phyloP scores from a whole-genome alignment of 495 filamentous ascomycete species.

The Aspergillus bertholletiae region DNA sequence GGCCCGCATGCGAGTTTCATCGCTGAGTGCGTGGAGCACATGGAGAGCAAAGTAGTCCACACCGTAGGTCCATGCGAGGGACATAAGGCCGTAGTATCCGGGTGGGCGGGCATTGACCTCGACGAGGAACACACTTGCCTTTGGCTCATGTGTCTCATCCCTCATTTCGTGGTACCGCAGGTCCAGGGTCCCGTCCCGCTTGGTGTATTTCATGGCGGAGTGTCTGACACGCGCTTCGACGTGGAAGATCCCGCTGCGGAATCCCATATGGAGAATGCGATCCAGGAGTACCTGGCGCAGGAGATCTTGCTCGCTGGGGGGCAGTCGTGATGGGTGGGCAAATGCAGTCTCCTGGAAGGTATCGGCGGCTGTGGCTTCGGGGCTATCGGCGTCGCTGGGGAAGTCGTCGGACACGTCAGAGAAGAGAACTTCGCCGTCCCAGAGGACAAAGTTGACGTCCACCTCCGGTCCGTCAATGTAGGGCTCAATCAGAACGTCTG shows the following conservation, averaged over 20 bases:
- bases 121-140: background rate
- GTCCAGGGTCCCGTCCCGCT: background rate
- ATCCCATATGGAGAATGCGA: background rate
- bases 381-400: background rate
- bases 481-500: background rate
- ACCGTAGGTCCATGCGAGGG: background rate
- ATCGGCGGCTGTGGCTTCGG: background rate
- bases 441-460: background rate
- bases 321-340: background rate
- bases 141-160: background rate
- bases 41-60: background rate
- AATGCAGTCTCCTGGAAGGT: background rate
- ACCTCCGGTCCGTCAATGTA: background rate
- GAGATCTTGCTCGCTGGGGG: background rate
- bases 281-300: background rate
- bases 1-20: background rate
- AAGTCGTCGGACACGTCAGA: background rate
- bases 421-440: background rate
- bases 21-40: background rate
- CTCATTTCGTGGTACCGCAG: background rate
- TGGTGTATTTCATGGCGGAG: background rate
- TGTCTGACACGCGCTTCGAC: background rate
- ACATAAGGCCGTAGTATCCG: background rate
- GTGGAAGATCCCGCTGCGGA: background rate
- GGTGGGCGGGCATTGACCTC: conserved; percentile 1